A percentile compares a stretch with the other conserved stretches of the same genome.
phyloP scores from a whole-genome alignment of 1,139 yeast genomes.

The Magnusiomyces tetraspermus region DNA sequence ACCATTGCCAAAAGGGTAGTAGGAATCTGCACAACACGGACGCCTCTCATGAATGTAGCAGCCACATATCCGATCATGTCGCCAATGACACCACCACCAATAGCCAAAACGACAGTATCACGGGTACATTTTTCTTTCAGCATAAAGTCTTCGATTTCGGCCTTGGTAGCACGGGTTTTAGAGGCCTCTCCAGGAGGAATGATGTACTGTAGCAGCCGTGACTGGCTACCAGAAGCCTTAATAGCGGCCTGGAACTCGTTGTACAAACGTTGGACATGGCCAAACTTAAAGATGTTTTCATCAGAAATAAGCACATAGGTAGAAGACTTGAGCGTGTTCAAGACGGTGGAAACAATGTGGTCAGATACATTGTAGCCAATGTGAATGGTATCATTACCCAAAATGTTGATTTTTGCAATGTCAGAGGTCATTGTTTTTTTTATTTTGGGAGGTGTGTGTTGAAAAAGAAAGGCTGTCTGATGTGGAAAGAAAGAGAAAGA shows the following conservation, averaged over 20 bases:
- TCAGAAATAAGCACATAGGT: conserved; percentile 91
- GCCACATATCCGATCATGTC: conserved; percentile 99
- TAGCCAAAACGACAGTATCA: conserved; percentile 88
- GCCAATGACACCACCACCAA: conserved; percentile 98
- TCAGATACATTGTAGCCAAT: conserved; percentile 78
- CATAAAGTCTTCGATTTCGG: conserved; percentile 84
- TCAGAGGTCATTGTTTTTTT: conserved; percentile 9
- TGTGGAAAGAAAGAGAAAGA: background rate
- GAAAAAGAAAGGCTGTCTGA: background rate
- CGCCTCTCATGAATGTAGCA: conserved; percentile 98
- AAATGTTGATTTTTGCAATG: conserved; percentile 32
- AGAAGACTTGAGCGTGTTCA: conserved; percentile 60
- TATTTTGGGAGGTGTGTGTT: background rate
- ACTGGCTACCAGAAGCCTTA: conserved; percentile 32
- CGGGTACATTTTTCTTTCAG: conserved; percentile 85
- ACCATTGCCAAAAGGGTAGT: conserved; percentile 94
- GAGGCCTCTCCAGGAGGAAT: conserved; percentile 93
- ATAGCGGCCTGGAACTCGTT: conserved; percentile 34
- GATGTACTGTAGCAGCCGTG: conserved; percentile 62
- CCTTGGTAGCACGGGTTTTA: conserved; percentile 83
- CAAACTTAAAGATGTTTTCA: conserved; percentile 61
- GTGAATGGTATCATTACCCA: conserved; percentile 79
- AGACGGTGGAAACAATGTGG: conserved; percentile 65
- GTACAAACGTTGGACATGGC: conserved; percentile 42
- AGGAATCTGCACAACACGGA: conserved; percentile 87